Conservation (phyloP, 2,329 filamentous ascomycete species). For the Colletotrichum chrysophilum region DNA sequence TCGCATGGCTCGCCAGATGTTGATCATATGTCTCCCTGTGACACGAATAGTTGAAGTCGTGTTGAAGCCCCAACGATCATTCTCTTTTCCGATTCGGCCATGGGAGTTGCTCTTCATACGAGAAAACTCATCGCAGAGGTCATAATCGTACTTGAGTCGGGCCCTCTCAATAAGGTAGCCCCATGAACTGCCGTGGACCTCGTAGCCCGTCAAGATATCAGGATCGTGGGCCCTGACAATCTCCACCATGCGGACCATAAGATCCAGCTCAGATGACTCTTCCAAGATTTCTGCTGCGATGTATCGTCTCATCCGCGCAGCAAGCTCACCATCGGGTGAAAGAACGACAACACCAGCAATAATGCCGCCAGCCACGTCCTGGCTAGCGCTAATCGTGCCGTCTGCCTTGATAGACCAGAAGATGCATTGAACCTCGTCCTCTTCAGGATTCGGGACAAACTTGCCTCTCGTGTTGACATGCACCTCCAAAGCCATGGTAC, state of each 20-base stretch:
- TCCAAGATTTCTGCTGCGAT: slow-evolving; percentile 69
- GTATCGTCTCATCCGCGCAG: slow-evolving; percentile 66
- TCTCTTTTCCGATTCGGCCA: slow-evolving; percentile 84
- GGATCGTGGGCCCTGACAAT: slow-evolving; percentile 86
- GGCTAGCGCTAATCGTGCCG: slow-evolving; percentile 59
- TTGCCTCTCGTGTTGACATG: slow-evolving; percentile 87
- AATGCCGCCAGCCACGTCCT: slow-evolving; percentile 49
- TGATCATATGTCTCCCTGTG: slow-evolving; percentile 96
- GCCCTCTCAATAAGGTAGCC: slow-evolving; percentile 94
- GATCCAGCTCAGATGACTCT: slow-evolving; percentile 81
- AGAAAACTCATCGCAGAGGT: slow-evolving; percentile 90
- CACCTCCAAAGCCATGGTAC: slow-evolving; percentile 90
- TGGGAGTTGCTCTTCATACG: slow-evolving; percentile 85
- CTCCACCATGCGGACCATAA: slow-evolving; percentile 85
- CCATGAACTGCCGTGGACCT: slow-evolving; percentile 94
- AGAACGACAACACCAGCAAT: slow-evolving; percentile 77
- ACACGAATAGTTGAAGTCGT: slow-evolving; percentile 90
- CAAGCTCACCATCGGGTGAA: slow-evolving; percentile 64
- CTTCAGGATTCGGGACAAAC: slow-evolving; percentile 85
- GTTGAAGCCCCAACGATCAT: slow-evolving; percentile 91
- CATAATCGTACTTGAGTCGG: slow-evolving; percentile 83
- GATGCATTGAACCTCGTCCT: slow-evolving; percentile 86
- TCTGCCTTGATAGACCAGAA: slow-evolving; percentile 91
- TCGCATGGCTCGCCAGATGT: slow-evolving; percentile 95
- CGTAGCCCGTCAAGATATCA: slow-evolving; percentile 92